Evolutionary conservation across 331 rosid species (phyloP), one percentile per base, ranked within the genome.

Genomic region (Prunus yedoensis): DNA sequence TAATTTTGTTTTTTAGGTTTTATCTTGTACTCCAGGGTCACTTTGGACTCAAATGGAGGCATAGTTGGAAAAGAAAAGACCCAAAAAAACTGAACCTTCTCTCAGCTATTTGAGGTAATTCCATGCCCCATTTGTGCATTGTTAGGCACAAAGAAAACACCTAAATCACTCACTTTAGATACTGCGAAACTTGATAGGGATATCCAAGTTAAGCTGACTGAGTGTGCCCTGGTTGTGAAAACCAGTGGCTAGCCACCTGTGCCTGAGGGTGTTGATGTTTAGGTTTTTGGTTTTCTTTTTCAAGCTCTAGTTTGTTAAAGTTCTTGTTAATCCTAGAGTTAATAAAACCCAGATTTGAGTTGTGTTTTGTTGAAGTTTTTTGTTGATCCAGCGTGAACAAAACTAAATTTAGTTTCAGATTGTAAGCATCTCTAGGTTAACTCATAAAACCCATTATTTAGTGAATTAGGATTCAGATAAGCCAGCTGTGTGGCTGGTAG

Each of bases 161-260:
- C 54, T 16, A 41, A 66, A 66, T 41, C 32, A 14, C 28, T 45
- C 30, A 20, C 20, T 5, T 32, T 17, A 63, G 10, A 8, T 32
- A 32, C 0, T 60, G 9, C 38, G 2, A 18, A 18, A 63, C 25
- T 63, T 38, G 25, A 16, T 27, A 17, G 0, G 51, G 52, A 21
- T 14, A 43, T 20, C 18, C 5, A 43, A 45, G n/a, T 11, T 11
- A 13, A 5, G 12, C 21, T 20, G 53, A 66, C 28, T 9, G 3
- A 45, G 35, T 21, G 32, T 20, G 8, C 5, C 71, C 50, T 41
- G 52, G 43, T 68, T 49, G 73, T 68, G 73, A 50, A 68, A 69
- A 52, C 16, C 50, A 30, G 23, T 70, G 14, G 50, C 30, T 70
- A 70, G 47, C 61, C 74, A 70, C 50, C n/a, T 17, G 28, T 70